Conservation (phyloP, 441 rosid species). For the Biscutella laevigata region DNA sequence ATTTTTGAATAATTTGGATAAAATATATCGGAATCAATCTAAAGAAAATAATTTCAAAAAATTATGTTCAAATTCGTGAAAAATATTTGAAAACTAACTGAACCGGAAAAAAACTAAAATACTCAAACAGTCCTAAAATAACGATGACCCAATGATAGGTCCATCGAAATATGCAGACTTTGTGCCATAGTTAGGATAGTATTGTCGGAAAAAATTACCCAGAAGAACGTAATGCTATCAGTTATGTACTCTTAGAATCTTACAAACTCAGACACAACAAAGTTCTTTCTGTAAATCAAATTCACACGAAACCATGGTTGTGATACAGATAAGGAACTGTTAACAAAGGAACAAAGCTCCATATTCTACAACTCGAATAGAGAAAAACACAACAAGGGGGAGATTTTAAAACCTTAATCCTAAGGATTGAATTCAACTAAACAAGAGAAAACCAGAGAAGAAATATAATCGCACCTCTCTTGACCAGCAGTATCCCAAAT, state of each 20-base stretch:
- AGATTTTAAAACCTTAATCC: neutral
- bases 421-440: neutral
- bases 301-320: neutral
- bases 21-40: too few species aligned
- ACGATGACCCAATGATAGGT: too few species aligned
- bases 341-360: neutral
- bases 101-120: too few species aligned
- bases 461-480: constrained; percentile 31
- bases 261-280: neutral
- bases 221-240: too few species aligned
- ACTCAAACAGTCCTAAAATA: too few species aligned
- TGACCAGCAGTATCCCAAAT: constrained; percentile 74
- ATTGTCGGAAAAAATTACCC: too few species aligned
- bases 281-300: neutral
- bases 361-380: neutral
- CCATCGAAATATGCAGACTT: too few species aligned
- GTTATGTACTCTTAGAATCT: neutral
- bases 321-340: neutral
- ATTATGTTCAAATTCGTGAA: too few species aligned
- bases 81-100: too few species aligned
- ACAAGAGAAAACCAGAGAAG: neutral
- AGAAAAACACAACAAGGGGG: neutral
- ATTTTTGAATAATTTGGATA: too few species aligned
- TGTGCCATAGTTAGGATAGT: neutral
- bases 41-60: too few species aligned